Percentiles rank a stretch among this genome's conserved stretches.
These are phyloP conservation scores for Scutellaria barbata DNA, from an alignment of 257 asterid genomes.

Conservation along the genomic window DNA sequence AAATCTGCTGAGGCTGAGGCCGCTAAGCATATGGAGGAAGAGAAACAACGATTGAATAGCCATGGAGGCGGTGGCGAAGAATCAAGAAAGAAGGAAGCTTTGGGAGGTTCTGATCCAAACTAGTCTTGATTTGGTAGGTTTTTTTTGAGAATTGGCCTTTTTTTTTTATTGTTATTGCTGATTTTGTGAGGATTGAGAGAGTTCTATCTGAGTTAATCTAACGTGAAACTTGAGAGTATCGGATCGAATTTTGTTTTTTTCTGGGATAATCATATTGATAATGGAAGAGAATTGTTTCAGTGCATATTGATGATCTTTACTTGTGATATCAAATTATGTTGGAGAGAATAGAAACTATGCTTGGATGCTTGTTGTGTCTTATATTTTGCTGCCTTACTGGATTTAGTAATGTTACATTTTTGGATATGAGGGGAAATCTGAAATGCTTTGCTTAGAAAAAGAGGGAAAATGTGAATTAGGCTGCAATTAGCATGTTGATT, in stretches of 20 bases:
- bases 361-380: neutral
- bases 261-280: constrained; percentile 42
- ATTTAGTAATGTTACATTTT: neutral
- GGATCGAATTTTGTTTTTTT: constrained; percentile 29
- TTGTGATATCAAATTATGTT: constrained; percentile 2
- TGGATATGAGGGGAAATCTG: neutral
- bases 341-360: neutral
- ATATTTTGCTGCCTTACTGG: neutral
- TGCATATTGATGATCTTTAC: constrained; percentile 30
- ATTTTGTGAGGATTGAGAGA: constrained; percentile 29
- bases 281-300: neutral
- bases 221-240: constrained; percentile 29
- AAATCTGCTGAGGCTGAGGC: constrained; percentile 66
- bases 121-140: constrained; percentile 29
- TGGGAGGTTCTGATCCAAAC: constrained; percentile 35
- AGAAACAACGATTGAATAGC: constrained; percentile 37
- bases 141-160: constrained; percentile 20
- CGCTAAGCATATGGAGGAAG: constrained; percentile 51
- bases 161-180: constrained; percentile 21
- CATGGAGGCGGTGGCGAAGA: constrained; percentile 25
- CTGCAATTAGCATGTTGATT: neutral
- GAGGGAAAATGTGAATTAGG: neutral
- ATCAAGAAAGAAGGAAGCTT: constrained; percentile 23
- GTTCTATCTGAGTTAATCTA: constrained; percentile 36
- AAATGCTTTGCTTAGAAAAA: neutral